Evolutionary conservation across 2,329 filamentous ascomycete species (phyloP).

Genomic region (Colletotrichum costaricense): DNA sequence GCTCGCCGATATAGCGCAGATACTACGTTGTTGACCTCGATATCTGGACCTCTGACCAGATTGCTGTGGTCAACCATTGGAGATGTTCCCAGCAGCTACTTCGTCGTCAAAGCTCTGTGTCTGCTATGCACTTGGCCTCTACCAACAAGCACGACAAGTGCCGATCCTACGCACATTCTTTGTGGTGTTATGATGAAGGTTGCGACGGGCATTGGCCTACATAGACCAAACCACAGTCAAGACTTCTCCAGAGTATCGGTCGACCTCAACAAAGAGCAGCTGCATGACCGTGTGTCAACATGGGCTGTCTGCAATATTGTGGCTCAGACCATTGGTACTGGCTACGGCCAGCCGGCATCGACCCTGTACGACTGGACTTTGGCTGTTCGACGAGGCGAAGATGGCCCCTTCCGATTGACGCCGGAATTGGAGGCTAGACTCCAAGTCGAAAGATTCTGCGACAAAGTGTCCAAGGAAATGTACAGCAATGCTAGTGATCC

Average conservation of each 20-base stretch:
- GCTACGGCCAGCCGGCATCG: constrained; percentile 84
- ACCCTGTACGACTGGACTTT: constrained; percentile 82
- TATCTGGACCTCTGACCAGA: constrained; percentile 76
- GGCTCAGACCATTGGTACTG: constrained; percentile 83
- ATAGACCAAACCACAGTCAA: constrained; percentile 83
- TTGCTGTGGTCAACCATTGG: constrained; percentile 83
- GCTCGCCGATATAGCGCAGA: constrained; percentile 76
- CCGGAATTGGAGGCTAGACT: constrained; percentile 75
- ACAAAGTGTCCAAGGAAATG: constrained; percentile 83
- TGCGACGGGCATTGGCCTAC: constrained; percentile 84
- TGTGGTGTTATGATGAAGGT: constrained; percentile 90
- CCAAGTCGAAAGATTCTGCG: constrained; percentile 79
- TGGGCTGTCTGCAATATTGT: constrained; percentile 91
- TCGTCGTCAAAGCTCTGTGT: constrained; percentile 84
- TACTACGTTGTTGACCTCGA: constrained; percentile 71
- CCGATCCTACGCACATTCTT: constrained; percentile 84
- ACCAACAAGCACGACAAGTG: constrained; percentile 83
- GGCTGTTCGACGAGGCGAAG: constrained; percentile 69
- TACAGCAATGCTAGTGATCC: constrained; percentile 82
- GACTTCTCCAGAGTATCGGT: constrained; percentile 83
- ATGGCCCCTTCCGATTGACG: constrained; percentile 68
- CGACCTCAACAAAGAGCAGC: constrained; percentile 81
- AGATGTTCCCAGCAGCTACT: constrained; percentile 82
- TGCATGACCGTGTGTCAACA: constrained; percentile 81
- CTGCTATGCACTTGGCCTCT: constrained; percentile 85